Evolutionary conservation across 2,329 filamentous ascomycete genomes (phyloP).

Genomic region (Dothideomycetidae sp.): DNA sequence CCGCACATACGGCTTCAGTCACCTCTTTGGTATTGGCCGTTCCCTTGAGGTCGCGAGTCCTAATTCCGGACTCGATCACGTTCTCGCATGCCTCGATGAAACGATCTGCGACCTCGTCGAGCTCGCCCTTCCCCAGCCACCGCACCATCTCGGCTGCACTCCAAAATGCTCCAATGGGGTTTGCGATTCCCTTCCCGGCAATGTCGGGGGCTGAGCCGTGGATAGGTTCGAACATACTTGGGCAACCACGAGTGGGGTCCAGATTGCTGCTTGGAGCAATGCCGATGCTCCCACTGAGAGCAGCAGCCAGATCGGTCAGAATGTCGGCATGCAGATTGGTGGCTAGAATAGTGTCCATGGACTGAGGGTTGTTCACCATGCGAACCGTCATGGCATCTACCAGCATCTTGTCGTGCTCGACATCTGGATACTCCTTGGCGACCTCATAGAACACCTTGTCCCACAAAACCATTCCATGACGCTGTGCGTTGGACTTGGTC

Average conservation of each 20-base stretch:
- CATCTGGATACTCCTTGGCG: conserved; percentile 31
- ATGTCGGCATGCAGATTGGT: conserved; percentile 45
- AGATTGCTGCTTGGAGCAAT: conserved; percentile 55
- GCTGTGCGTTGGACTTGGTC: conserved; percentile 35
- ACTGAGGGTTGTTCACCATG: conserved; percentile 33
- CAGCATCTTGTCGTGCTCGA: conserved; percentile 35
- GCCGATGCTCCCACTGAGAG: conserved; percentile 51
- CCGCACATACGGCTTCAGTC: conserved; percentile 41
- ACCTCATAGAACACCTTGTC: conserved; percentile 34
- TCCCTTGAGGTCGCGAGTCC: conserved; percentile 48
- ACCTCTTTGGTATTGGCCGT: conserved; percentile 42
- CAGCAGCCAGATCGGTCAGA: conserved; percentile 51
- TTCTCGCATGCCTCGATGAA: conserved; percentile 48
- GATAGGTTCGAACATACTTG: conserved; percentile 42
- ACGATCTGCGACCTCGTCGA: conserved; percentile 40
- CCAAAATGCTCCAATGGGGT: conserved; percentile 55
- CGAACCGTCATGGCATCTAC: conserved; percentile 37
- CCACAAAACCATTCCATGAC: conserved; percentile 37
- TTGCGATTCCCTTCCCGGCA: conserved; percentile 47
- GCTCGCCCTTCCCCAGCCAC: conserved; percentile 40
- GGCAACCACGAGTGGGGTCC: conserved; percentile 45
- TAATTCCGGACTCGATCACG: conserved; percentile 40
- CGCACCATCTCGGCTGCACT: conserved; percentile 53
- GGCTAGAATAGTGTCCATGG: conserved; percentile 34
- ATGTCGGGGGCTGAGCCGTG: conserved; percentile 53